phyloP scores from a whole-genome alignment of 108 stramenopile species.

The Conticribra weissflogii region DNA sequence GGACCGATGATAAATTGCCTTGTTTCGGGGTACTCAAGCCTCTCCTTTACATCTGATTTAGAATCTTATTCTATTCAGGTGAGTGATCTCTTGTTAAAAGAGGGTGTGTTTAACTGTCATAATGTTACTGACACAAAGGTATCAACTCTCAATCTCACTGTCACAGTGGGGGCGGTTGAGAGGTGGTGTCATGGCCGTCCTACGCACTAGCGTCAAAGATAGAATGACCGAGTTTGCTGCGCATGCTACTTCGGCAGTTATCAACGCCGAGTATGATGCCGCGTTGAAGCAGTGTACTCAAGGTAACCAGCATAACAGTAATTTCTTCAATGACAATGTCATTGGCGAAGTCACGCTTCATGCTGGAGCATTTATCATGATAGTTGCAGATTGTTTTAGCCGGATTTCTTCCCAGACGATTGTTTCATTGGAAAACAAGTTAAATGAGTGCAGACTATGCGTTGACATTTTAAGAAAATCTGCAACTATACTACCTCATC shows the following conservation, averaged over 20 bases:
- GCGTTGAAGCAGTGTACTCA: slow-evolving; percentile 48
- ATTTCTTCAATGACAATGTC: slow-evolving; percentile 66
- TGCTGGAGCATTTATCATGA: slow-evolving; percentile 63
- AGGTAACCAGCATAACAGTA: slow-evolving; percentile 53
- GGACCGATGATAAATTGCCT: slow-evolving; percentile 32
- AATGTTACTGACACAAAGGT: too few species aligned
- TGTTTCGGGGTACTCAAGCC: slow-evolving; percentile 33
- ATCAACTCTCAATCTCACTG: too few species aligned
- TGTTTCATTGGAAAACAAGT: background rate
- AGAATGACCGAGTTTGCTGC: slow-evolving; percentile 45
- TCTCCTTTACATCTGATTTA: slow-evolving; percentile 20
- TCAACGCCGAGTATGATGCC: slow-evolving; percentile 68
- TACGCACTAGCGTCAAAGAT: slow-evolving; percentile 41
- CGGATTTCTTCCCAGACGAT: slow-evolving; percentile 16
- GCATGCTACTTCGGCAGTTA: slow-evolving; percentile 40
- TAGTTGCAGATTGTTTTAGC: slow-evolving; percentile 37
- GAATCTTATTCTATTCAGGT: slow-evolving; percentile 28
- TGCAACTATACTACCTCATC: slow-evolving; percentile 9
- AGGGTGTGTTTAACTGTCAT: too few species aligned
- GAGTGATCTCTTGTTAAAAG: too few species aligned
- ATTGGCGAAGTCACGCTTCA: slow-evolving; percentile 65
- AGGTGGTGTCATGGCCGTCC: slow-evolving; percentile 55
- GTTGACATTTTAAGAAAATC: slow-evolving; percentile 43
- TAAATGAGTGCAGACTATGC: slow-evolving; percentile 20
- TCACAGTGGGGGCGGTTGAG: slow-evolving; percentile 77